Conservation (phyloP, 2,329 filamentous ascomycete genomes). For the Stachybotrys chlorohalonatus region DNA sequence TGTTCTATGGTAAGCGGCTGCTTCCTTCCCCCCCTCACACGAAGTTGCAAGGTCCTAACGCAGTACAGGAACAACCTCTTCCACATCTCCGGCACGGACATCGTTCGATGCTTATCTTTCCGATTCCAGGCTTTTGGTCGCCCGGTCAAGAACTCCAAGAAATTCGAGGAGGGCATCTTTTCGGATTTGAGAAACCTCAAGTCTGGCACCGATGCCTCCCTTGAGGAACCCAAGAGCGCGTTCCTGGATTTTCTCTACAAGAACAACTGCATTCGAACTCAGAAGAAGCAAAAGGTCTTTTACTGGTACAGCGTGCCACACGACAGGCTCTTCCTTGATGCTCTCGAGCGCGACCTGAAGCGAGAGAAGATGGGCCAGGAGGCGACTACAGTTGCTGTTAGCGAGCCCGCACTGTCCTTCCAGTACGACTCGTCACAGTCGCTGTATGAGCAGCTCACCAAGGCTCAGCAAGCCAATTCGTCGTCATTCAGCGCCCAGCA, state of each 20-base stretch:
- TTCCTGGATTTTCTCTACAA: constrained; percentile 99
- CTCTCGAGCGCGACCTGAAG: constrained; percentile 93
- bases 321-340: constrained; percentile 94
- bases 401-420: constrained; percentile 94
- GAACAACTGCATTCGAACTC: constrained; percentile 99
- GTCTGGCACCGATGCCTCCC: constrained; percentile 92
- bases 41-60: neutral
- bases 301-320: constrained; percentile 99
- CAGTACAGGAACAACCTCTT: constrained; percentile 73
- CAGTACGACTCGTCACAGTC: constrained; percentile 99
- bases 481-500: constrained; percentile 87
- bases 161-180: constrained; percentile 99
- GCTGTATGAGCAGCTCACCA: constrained; percentile 97
- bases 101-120: constrained; percentile 95
- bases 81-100: constrained; percentile 97
- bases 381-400: constrained; percentile 91
- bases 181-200: constrained; percentile 97
- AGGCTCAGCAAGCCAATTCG: constrained; percentile 96
- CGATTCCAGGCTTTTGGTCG: constrained; percentile 97
- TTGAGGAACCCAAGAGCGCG: constrained; percentile 96
- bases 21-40: neutral
- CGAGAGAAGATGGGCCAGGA: constrained; percentile 99
- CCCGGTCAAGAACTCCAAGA: constrained; percentile 98
- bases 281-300: constrained; percentile 99
- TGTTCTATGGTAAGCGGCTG: constrained; percentile 62